Conservation (phyloP, 176 grass and related monocot genomes). For the Oryza glumipatula region DNA sequence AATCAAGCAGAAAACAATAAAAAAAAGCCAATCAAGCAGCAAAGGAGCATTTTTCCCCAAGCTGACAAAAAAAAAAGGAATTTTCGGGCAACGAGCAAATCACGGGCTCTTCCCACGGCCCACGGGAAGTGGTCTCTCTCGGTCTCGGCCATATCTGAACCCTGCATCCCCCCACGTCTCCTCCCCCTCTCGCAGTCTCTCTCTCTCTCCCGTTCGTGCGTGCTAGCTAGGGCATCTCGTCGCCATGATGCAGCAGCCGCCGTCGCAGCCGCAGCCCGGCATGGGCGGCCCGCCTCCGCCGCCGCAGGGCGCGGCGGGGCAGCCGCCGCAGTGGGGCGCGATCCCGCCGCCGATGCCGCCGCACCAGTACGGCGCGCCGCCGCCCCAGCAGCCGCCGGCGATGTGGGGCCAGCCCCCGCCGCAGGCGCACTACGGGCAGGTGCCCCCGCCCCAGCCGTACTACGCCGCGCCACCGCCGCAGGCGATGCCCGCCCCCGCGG, state of each 20-base stretch:
- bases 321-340: slow-evolving; percentile 78
- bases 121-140: slow-evolving; percentile 13
- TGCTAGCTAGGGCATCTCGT: slow-evolving; percentile 60
- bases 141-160: slow-evolving; percentile 17
- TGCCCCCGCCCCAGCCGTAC: slow-evolving; percentile 52
- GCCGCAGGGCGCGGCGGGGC: slow-evolving; percentile 33
- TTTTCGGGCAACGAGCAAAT: neutral
- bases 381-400: slow-evolving; percentile 61
- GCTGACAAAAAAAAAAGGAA: neutral
- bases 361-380: slow-evolving; percentile 63
- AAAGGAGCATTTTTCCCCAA: neutral
- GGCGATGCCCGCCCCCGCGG: slow-evolving; percentile 24
- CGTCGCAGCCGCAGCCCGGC: slow-evolving; percentile 56
- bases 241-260: slow-evolving; percentile 60
- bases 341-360: slow-evolving; percentile 72
- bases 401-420: slow-evolving; percentile 89
- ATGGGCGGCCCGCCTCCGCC: slow-evolving; percentile 46
- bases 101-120: slow-evolving; percentile 6
- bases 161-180: neutral
- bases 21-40: no score
- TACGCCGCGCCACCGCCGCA: slow-evolving; percentile 43
- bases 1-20: no score
- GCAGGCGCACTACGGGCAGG: slow-evolving; percentile 58
- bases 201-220: slow-evolving; percentile 35
- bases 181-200: neutral